phyloP scores from a whole-genome alignment of 2,329 filamentous ascomycete species.

The Beauveria rudraprayagi region DNA sequence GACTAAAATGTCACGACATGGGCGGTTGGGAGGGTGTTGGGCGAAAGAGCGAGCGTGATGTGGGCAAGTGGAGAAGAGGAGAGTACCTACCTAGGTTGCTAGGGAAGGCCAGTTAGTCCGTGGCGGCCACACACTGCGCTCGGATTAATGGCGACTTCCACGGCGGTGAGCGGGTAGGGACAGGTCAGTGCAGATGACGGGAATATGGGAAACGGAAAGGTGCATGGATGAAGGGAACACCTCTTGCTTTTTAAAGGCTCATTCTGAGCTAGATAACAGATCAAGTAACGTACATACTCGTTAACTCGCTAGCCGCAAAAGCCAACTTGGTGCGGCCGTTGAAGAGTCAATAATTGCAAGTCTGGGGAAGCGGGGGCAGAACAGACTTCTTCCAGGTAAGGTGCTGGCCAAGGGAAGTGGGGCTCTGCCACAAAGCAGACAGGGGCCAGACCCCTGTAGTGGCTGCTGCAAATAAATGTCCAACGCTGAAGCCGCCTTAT shows the following conservation, averaged over 20 bases:
- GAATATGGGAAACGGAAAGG: neutral
- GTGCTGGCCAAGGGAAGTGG: constrained; percentile 4
- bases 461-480: neutral
- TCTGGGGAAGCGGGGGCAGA: constrained; percentile 10
- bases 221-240: neutral
- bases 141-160: neutral
- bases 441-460: neutral
- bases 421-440: neutral
- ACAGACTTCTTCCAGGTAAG: constrained; percentile 6
- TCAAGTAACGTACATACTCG: too few relatives aligned
- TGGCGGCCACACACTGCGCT: neutral
- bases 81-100: neutral
- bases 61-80: neutral
- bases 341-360: neutral
- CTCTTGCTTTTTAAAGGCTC: neutral
- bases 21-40: neutral
- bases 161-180: neutral
- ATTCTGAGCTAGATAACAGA: neutral
- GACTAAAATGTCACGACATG: neutral
- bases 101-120: neutral
- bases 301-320: too few relatives aligned
- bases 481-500: neutral
- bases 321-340: neutral
- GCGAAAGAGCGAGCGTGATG: neutral
- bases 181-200: neutral